Evolutionary conservation across 495 filamentous ascomycete species (phyloP).

Genomic region (Clohesyomyces aquaticus): DNA sequence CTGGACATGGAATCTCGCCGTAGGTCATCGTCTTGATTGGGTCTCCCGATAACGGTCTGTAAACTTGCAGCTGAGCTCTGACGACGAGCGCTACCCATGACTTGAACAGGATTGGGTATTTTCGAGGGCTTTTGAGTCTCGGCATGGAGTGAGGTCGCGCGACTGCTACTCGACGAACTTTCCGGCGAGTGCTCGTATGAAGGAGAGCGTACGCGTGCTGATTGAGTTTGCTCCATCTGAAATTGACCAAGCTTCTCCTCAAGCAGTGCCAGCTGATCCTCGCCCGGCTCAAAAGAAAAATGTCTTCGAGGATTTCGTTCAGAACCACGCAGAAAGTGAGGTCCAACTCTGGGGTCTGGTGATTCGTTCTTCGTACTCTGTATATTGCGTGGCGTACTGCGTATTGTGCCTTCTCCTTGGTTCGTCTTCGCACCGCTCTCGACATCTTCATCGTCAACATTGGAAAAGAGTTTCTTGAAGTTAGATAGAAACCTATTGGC

Average conservation of each 20-base stretch:
- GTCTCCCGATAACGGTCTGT: constrained; percentile 4
- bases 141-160: constrained; percentile 2
- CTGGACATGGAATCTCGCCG: constrained; percentile 30
- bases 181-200: not conserved
- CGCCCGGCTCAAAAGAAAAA: constrained; percentile 46
- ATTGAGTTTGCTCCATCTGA: not conserved
- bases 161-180: constrained; percentile 18
- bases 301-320: constrained; percentile 24
- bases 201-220: not conserved
- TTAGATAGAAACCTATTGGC: constrained; percentile 20
- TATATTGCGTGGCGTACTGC: not conserved
- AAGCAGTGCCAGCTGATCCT: constrained; percentile 30
- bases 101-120: constrained; percentile 45
- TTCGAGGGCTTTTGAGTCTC: constrained; percentile 39
- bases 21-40: not conserved
- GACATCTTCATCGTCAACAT: constrained; percentile 1
- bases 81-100: constrained; percentile 23
- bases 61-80: constrained; percentile 29
- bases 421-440: not conserved
- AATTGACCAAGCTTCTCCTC: constrained; percentile 5
- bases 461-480: constrained; percentile 29
- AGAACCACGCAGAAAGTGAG: constrained; percentile 21
- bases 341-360: constrained; percentile 11
- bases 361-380: constrained; percentile 1
- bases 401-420: not conserved